Evolutionary conservation across 2,329 filamentous ascomycete species (phyloP).

Genomic region (Fusarium luffae): DNA sequence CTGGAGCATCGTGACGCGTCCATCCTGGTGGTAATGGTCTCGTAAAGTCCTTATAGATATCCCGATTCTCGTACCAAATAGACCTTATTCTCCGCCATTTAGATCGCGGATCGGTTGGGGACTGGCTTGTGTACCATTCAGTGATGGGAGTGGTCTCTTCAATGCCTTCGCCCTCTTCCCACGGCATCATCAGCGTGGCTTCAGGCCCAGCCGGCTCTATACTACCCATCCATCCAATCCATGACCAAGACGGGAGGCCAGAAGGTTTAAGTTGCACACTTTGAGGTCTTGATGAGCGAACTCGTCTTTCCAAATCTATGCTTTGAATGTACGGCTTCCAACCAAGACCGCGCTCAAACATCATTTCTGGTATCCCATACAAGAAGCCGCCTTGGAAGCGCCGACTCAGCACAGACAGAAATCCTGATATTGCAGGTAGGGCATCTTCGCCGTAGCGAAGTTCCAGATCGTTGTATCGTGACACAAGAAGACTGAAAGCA

Average conservation of each 20-base stretch:
- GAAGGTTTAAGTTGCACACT: not conserved
- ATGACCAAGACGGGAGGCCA: constrained; percentile 22
- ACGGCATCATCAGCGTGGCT: not conserved
- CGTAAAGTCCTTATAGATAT: not conserved
- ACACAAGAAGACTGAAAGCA: not conserved
- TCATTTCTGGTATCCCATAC: constrained; percentile 11
- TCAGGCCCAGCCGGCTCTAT: not conserved
- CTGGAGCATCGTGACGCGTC: constrained; percentile 1
- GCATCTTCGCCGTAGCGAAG: constrained; percentile 9
- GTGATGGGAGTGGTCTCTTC: constrained; percentile 8
- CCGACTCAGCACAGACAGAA: constrained; percentile 5
- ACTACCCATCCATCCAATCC: constrained; percentile 14
- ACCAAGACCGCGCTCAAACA: constrained; percentile 11
- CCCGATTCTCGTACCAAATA: constrained; percentile 8
- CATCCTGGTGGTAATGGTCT: constrained; percentile 4
- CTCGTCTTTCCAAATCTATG: not conserved
- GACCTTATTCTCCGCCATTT: constrained; percentile 4
- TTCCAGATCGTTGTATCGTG: not conserved
- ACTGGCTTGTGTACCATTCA: constrained; percentile 7
- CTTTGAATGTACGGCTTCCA: not conserved
- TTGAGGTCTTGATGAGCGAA: not conserved
- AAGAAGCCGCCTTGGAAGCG: constrained; percentile 11
- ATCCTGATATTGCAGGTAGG: not conserved
- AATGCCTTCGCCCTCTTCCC: not conserved
- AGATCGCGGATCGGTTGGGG: not conserved